Percentiles rank a stretch among this genome's conserved stretches.
These are phyloP conservation scores for Venturia pyrina DNA, from an alignment of 2,329 filamentous ascomycete species.

Conservation along the genomic window DNA sequence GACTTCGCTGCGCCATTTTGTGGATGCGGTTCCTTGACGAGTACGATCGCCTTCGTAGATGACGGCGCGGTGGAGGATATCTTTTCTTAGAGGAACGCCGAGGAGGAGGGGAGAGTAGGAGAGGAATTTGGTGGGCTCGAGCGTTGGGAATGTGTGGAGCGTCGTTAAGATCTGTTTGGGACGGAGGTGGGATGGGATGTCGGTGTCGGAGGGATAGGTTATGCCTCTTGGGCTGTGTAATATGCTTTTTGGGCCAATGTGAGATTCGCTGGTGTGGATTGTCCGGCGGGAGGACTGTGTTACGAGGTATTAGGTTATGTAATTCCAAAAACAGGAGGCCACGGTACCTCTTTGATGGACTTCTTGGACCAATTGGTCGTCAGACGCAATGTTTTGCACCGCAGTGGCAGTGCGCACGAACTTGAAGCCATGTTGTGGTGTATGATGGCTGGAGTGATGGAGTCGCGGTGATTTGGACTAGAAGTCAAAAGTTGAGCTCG, in stretches of 20 bases:
- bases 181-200: conserved; percentile 18
- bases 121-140: conserved; percentile 73
- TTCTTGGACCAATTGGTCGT: neutral
- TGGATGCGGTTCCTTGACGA: conserved; percentile 74
- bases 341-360: neutral
- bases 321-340: neutral
- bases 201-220: conserved; percentile 14
- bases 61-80: conserved; percentile 86
- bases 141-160: conserved; percentile 78
- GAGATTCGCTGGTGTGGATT: conserved; percentile 16
- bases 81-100: conserved; percentile 73
- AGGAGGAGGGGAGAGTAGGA: conserved; percentile 76
- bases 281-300: conserved; percentile 19
- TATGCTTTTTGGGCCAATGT: neutral
- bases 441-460: neutral
- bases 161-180: conserved; percentile 63
- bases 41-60: conserved; percentile 86
- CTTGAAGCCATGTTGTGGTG: neutral
- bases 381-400: neutral
- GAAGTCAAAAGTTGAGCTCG: neutral
- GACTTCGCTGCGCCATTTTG: conserved; percentile 75
- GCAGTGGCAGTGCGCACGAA: neutral
- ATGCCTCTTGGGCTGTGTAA: neutral
- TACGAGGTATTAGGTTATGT: too few relatives aligned
- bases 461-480: neutral